Evolutionary conservation across 1,284 basidiomycete species (phyloP), one percentile per base, ranked within the genome.

Genomic region (Papiliotrema fonsecae): DNA sequence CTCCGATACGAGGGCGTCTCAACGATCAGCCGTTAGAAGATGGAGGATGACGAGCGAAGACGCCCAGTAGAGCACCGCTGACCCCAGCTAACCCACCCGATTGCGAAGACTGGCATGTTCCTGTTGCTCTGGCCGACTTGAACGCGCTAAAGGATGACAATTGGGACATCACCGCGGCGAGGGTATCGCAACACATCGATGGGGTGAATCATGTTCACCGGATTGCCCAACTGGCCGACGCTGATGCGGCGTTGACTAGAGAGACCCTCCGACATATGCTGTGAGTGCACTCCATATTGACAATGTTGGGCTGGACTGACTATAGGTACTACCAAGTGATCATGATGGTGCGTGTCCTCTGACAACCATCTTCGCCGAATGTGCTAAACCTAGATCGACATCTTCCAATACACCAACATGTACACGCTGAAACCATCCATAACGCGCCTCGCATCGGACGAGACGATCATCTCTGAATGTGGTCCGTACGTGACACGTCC

Each of bases 351-450:
- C 28, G 65, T 55, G 26, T 5, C n/a, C 6, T 40, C 9, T 18
- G 3, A 5, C 6, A n/a, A 16, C 6, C 26, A 26, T 22, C 34
- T 31, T 25, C n/a, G 16, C 30, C 2, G 16, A 4, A 5, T 13
- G 13, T 9, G 32, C 50, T 54, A 37, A 54, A 25, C 26, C n/a
- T 51, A 67, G 68, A 85, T 92, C 47, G 93, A 98, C 74, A 88
- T 97, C 44, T 98, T 98, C 70, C 92, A 97, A 70, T 96, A 87
- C 71, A 88, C 88, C n/a, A 97, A 97, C 72, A 90, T 96, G 83
- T 98, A 98, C 69, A 88, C 88, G 0, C 77, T 94, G 30, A 82
- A 86, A 42, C 87, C 87, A 54, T 84, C 82, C 54, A 83, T 94
- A 22, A 84, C 89, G 59, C 88, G 84, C 79, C 80, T 94, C 36